Evolutionary conservation across 2,329 filamentous ascomycete genomes (phyloP).

Genomic region (Tolypocladium inflatum): DNA sequence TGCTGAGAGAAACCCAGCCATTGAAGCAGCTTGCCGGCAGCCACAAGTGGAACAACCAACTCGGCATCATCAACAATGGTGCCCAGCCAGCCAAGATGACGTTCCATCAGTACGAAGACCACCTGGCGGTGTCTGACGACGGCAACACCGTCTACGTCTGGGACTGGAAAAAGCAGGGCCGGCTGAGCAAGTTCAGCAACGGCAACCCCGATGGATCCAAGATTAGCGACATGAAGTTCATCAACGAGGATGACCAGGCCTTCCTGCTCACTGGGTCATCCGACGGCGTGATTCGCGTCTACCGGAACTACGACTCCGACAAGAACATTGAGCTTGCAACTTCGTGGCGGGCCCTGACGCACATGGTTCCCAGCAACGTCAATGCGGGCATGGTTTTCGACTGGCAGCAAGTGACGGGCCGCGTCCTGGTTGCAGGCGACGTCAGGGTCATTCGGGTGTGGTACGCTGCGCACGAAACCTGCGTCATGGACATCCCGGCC

Average conservation of each 20-base stretch:
- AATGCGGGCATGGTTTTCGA: conserved; percentile 96
- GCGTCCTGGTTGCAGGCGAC: conserved; percentile 90
- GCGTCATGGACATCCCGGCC: conserved; percentile 86
- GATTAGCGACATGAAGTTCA: conserved; percentile 92
- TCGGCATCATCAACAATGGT: conserved; percentile 78
- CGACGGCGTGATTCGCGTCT: conserved; percentile 88
- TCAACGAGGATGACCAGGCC: conserved; percentile 96
- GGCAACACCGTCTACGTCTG: conserved; percentile 84
- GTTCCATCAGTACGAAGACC: conserved; percentile 96
- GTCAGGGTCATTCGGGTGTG: conserved; percentile 92
- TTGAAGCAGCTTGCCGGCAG: conserved; percentile 81
- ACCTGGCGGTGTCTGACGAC: conserved; percentile 88
- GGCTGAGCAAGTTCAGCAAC: conserved; percentile 81
- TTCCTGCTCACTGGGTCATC: conserved; percentile 91
- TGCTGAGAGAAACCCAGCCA: conserved; percentile 86
- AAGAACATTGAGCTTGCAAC: conserved; percentile 76
- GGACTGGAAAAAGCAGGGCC: conserved; percentile 77
- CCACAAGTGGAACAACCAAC: conserved; percentile 77
- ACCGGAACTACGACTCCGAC: conserved; percentile 78
- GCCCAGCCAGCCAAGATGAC: conserved; percentile 87
- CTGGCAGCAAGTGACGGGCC: conserved; percentile 97
- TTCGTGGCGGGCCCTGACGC: conserved; percentile 82
- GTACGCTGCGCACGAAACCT: conserved; percentile 91
- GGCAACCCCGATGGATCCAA: conserved; percentile 85
- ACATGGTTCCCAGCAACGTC: conserved; percentile 87